Conservation (phyloP, 306 rosid genomes). For the Malus sylvestris region DNA sequence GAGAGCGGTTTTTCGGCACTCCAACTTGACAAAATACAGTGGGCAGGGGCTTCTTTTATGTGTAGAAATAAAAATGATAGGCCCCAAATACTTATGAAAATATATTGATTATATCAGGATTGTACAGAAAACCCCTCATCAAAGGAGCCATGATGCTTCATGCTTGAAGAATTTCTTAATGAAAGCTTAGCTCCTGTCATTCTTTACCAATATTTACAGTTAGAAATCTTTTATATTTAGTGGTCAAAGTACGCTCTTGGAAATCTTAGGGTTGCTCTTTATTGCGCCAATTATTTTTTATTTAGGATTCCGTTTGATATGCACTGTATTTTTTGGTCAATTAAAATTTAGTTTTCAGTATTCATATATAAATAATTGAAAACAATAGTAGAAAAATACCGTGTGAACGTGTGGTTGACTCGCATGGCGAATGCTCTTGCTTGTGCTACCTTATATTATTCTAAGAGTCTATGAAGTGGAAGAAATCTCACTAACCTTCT, state of each 20-base stretch:
- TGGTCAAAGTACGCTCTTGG: no score
- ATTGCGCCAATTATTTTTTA: neutral
- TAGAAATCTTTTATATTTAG: no score
- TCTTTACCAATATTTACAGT: neutral
- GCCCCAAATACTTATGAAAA: slow-evolving; percentile 47
- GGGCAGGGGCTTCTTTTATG: slow-evolving; percentile 33
- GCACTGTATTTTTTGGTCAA: no score
- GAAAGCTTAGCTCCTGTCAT: slow-evolving; percentile 3
- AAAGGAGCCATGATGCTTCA: slow-evolving; percentile 32
- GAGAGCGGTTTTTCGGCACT: neutral
- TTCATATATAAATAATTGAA: no score
- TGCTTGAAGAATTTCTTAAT: slow-evolving; percentile 13
- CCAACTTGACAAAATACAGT: slow-evolving; percentile 25
- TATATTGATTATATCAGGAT: slow-evolving; percentile 26
- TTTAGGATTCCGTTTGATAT: no score
- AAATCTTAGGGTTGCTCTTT: neutral
- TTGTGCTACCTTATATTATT: no score
- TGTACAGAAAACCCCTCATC: slow-evolving; percentile 50
- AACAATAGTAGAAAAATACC: no score
- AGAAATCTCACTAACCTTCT: no score
- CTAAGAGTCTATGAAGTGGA: neutral
- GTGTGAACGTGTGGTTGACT: no score
- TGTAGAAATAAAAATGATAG: slow-evolving; percentile 43
- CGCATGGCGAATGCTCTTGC: no score
- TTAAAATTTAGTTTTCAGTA: no score